Base-by-base conservation (phyloP, 129 eudicot genomes). In the Dittrichia graveolens region DNA sequence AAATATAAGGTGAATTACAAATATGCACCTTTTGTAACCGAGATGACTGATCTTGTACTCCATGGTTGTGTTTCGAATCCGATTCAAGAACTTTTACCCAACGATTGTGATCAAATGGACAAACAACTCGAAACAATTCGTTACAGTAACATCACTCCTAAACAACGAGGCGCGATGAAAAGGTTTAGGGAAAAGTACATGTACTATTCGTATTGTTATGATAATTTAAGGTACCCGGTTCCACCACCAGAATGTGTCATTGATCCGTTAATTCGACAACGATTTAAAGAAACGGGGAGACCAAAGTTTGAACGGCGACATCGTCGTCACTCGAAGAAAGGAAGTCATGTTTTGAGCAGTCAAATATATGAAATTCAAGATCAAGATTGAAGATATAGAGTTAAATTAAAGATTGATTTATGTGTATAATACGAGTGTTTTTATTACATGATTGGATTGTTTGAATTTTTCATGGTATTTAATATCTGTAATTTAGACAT, bases 201-300 rank as follows among this genome's bases (percentile, higher is more conserved):
- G 92, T 88, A 94, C 55, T 94, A 94, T 53, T 94, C 98, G 6
- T 94, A 90, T 19, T 94, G 98, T 38, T 90, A 90, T 6, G 98
- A 94, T 72, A 80, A 73, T 13, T 48, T 81, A 43, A 77, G 98
- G 71, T 94, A 94, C 74, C 56, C 85, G 0, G 38, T 75, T 16
- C 85, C 98, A 0, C 86, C 78, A 12, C 88, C 98, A 0, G 98
- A 94, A 67, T 94, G 98, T 74, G 93, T 80, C 43, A 72, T 87
- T 58, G 98, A 90, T 67, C 87, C 85, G 4, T 10, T 40, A 41
- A 73, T 81, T 48, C 81, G 87, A 38, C 76, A 54, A 24, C 72
- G 73, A 34, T 85, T 93, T 31, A 90, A 85, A 69, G 93, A 79
- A 1, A 85, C 88, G 0, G 98, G 95, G 14, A 82, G 96, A 46